Base-by-base conservation (phyloP, 768 basidiomycete genomes). In the Russula earlei region DNA sequence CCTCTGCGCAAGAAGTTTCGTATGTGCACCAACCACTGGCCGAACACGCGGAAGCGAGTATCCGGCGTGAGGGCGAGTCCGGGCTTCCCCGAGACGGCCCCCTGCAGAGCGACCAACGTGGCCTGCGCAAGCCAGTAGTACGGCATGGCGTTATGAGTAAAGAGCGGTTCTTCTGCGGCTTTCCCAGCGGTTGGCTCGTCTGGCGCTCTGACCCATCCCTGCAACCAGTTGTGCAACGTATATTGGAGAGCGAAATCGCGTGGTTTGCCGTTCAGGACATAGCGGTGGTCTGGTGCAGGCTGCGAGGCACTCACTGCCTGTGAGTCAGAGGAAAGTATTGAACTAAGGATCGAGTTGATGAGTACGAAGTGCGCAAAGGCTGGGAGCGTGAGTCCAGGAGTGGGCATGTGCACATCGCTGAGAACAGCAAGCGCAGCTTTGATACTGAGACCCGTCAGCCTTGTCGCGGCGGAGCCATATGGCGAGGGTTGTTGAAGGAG, bases 111-210 rank as follows among this genome's bases (percentile, higher is more conserved):
- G 40, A 74, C 58, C 29, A 78, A 64, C 6, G 76, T 72, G 29
- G 77, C 71, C 61, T 79, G 73, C 10, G 75, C 78, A 10, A 81
- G 72, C 79, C 78, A 80, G 57, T 78, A 80, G 64, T 78, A 77
- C 2, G 78, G 77, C 17, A 78, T 63, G 7, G 72, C 74, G 29
- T 64, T 63, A 15, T 45, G 57, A 14, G 51, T 55, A 24, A 64
- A 61, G 20, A 22, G 55, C 24, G 58, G 47, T 36, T 56, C 59
- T 19, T 52, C 43, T 9, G n/a, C 34, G 44, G 52, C 62, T 20
- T 55, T 41, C 36, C 37, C 46, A 59, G 47, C n/a, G 17, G 29
- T 17, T 19, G 22, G 49, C 15, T 64, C 52, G 22, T 60, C 49
- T 11, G 55, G 42, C 4, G 55, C 53, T 36, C 49, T 24, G 45